Evolutionary conservation across 1,284 basidiomycete genomes (phyloP).

Genomic region (Cryptococcus sp.): DNA sequence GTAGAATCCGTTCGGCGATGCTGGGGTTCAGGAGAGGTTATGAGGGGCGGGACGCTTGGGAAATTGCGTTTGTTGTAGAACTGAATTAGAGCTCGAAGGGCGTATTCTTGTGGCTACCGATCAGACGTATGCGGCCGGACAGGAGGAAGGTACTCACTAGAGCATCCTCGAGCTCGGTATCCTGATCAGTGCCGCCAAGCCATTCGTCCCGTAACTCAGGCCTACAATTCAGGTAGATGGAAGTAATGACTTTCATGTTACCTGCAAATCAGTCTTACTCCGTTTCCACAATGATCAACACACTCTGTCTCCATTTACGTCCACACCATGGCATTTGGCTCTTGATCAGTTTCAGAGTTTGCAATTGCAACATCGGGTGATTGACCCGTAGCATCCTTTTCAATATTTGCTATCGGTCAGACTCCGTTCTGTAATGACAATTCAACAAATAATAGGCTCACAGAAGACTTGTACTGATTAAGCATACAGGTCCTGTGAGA

Average conservation of each 20-base stretch:
- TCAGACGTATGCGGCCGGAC: not conserved
- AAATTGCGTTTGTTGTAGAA: conserved; percentile 60
- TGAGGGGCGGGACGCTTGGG: conserved; percentile 18
- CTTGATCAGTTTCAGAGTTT: conserved; percentile 97
- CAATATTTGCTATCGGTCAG: conserved; percentile 70
- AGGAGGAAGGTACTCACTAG: conserved; percentile 15
- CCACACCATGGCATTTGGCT: conserved; percentile 98
- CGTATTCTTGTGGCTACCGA: conserved; percentile 84
- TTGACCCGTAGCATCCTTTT: conserved; percentile 91
- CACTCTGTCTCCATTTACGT: conserved; percentile 95
- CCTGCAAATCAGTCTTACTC: conserved; percentile 52
- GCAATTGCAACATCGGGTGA: conserved; percentile 89
- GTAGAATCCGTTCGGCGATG: conserved; percentile 28
- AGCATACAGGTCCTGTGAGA: conserved; percentile 93
- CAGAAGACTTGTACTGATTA: conserved; percentile 97
- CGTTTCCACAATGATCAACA: conserved; percentile 26
- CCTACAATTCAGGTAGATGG: conserved; percentile 94
- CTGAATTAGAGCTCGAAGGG: conserved; percentile 87
- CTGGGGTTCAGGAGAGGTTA: conserved; percentile 18
- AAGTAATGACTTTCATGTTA: conserved; percentile 99
- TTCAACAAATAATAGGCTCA: conserved; percentile 47
- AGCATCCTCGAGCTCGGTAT: conserved; percentile 69
- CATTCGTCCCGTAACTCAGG: conserved; percentile 97
- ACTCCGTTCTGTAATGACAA: too few relatives aligned
- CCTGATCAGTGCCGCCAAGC: conserved; percentile 88